Percentiles rank a stretch among this genome's conserved stretches.
Conservation (phyloP, 176 grass and related monocot species). For the Tuctoria greenei region DNA sequence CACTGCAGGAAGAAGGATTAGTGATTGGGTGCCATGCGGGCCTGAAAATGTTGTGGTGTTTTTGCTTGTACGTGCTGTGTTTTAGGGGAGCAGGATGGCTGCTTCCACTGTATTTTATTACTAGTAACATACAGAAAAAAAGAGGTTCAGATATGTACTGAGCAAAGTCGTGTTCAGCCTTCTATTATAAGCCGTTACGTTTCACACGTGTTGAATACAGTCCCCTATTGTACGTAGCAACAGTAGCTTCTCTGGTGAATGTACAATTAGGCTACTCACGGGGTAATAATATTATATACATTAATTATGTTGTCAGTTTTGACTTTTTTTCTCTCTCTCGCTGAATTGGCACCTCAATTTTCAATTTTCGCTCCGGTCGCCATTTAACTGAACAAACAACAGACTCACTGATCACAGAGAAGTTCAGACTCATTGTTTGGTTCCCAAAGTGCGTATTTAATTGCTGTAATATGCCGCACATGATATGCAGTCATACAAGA, state of each 20-base stretch:
- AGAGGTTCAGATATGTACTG: slow-evolving; percentile 40
- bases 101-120: slow-evolving; percentile 37
- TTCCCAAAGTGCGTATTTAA: too few species aligned
- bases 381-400: too few species aligned
- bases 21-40: slow-evolving; percentile 28
- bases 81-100: slow-evolving; percentile 35
- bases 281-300: background rate
- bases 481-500: too few species aligned
- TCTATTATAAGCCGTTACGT: slow-evolving; percentile 10
- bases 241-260: background rate
- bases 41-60: slow-evolving; percentile 33
- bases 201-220: slow-evolving; percentile 4
- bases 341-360: too few species aligned
- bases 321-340: background rate
- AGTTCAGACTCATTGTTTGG: too few species aligned
- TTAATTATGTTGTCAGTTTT: background rate
- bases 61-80: slow-evolving; percentile 41
- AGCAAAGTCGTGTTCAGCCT: slow-evolving; percentile 24
- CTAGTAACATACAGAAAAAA: slow-evolving; percentile 46
- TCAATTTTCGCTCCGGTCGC: too few species aligned
- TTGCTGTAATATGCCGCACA: too few species aligned
- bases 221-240: background rate
- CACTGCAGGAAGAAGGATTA: slow-evolving; percentile 38
- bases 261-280: background rate
- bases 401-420: too few species aligned